Evolutionary conservation across 345 rosid genomes (phyloP), one percentile per base, ranked within the genome.

Genomic region (Fremontodendron californicum): DNA sequence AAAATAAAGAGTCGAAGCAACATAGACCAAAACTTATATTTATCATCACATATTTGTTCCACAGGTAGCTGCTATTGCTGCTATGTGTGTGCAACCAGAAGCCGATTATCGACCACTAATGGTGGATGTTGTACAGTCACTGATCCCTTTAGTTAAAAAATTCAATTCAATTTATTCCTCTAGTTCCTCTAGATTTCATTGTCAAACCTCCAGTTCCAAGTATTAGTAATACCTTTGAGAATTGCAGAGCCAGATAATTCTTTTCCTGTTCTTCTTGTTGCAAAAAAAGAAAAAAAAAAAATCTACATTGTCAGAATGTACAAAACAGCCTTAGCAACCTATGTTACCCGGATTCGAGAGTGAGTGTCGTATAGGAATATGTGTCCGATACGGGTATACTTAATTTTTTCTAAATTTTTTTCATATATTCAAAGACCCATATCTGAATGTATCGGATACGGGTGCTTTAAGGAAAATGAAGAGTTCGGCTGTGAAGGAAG

Each of bases 61-160:
- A 75, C 77, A 94, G 98, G 89, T 91, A 48, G 97, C 97, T 39
- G 98, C 98, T 29, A 90, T 94, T 79, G 97, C 98, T 80, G 97
- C 97, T 16, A 84, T 94, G 86, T 94, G 98, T 73, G 93, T 91
- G 75, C 98, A 93, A 81, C 78, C 89, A 31, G 98, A 90, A 87
- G 92, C 97, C 73, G 94, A 89, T 83, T 94, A 93, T 77, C 82
- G 98, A 77, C 98, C 97, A 37, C 78, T 94, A 60, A 94, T 94
- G 93, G 91, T 91, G 23, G 98, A 94, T 75, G 93, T 94, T 21
- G 98, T 90, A 33, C 98, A 94, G 81, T 94, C 98, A 12, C 83
- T 94, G 6, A 77, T 94, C 76, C 98, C 98, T 52, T 67, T 94
- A 51, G 90, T 86, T 46, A 94, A 88, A 87, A 86, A 88, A 80